A percentile compares a stretch with the other conserved stretches of the same genome.
phyloP scores from a whole-genome alignment of 2,329 filamentous ascomycete species.

The Talaromyces sp. region DNA sequence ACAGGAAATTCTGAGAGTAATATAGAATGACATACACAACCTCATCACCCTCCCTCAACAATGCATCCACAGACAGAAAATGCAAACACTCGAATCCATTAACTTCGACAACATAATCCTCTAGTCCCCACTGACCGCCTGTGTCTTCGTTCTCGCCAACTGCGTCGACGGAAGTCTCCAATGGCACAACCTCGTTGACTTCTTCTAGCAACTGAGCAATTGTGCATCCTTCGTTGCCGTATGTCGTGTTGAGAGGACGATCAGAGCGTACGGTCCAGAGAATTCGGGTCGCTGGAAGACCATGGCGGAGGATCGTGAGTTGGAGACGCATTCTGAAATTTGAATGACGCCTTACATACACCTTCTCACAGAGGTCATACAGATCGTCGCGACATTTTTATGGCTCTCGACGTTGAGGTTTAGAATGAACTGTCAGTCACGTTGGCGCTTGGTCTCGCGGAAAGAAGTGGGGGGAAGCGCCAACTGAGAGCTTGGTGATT shows the following conservation, averaged over 20 bases:
- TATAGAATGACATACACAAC: constrained; percentile 59
- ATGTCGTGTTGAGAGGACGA: constrained; percentile 34
- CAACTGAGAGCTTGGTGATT: not conserved
- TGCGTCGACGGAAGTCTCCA: constrained; percentile 59
- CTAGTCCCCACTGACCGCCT: constrained; percentile 69
- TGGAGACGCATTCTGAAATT: constrained; percentile 62
- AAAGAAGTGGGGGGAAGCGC: not conserved
- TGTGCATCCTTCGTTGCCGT: constrained; percentile 57
- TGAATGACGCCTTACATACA: too few species aligned
- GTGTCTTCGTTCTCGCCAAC: constrained; percentile 26
- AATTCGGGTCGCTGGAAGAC: constrained; percentile 67
- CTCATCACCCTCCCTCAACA: constrained; percentile 80
- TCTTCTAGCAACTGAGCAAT: constrained; percentile 73
- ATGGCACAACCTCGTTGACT: constrained; percentile 74
- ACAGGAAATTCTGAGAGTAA: not conserved
- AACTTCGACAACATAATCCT: constrained; percentile 85
- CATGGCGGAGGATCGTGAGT: constrained; percentile 68
- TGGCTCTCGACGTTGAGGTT: not conserved
- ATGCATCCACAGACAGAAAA: constrained; percentile 66
- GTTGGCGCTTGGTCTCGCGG: not conserved
- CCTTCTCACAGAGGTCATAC: not conserved
- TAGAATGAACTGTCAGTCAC: not conserved
- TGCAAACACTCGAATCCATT: constrained; percentile 84
- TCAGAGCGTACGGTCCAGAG: constrained; percentile 61
- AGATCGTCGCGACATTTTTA: not conserved